These are phyloP conservation scores for sorghum (Sorghum bicolor) DNA, from an alignment of 176 grass and related monocot genomes.

Conservation along the genomic window Sorghum_bicolor_NCBIv3 NC_012870.2:73736501-73737000, in stretches of 20 bases:
- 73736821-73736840: conserved; percentile 41
- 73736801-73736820: conserved; percentile 74
- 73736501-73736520: background rate
- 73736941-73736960: conserved; percentile 78
- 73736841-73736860: conserved; percentile 11
- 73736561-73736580: background rate
- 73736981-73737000: conserved; percentile 90
- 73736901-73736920: conserved; percentile 67
- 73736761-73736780: background rate
- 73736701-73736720: too few relatives aligned
- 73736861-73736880: conserved; percentile 55
- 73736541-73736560: background rate
- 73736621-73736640: conserved; percentile 53
- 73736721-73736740: background rate
- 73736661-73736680: too few relatives aligned
- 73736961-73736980: conserved; percentile 66
- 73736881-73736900: conserved; percentile 68
- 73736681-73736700: background rate
- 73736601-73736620: conserved; percentile 57
- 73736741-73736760: background rate
- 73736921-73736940: conserved; percentile 70
- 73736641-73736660: conserved; percentile 86
- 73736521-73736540: background rate
- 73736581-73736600: conserved; percentile 83
- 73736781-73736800: conserved; percentile 54